A percentile compares a stretch with the other conserved stretches of the same genome.
These are phyloP conservation scores for Fusarium buxicola DNA, from an alignment of 2,329 filamentous ascomycete genomes.

Conservation along the genomic window DNA sequence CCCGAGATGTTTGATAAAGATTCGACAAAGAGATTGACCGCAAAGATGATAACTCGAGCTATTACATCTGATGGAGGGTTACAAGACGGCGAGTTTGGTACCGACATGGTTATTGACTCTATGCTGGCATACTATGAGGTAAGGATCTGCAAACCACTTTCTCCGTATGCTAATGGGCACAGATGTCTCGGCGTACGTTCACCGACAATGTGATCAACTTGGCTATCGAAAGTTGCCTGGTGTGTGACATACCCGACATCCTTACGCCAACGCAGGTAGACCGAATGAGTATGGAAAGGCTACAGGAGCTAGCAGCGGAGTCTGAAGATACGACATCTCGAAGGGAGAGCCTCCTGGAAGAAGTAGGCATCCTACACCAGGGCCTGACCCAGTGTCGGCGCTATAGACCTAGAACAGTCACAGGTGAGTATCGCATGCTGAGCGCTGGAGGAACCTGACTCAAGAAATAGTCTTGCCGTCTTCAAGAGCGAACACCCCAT, in stretches of 20 bases:
- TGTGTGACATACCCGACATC: slow-evolving; percentile 55
- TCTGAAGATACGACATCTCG: slow-evolving; percentile 6
- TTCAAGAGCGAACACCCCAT: not conserved
- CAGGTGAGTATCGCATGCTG: slow-evolving; percentile 4
- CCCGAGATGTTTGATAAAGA: slow-evolving; percentile 40
- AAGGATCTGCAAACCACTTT: not conserved
- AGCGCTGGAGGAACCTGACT: not conserved
- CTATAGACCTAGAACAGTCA: slow-evolving; percentile 21
- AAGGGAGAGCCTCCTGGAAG: slow-evolving; percentile 19
- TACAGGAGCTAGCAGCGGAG: slow-evolving; percentile 27
- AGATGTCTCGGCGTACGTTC: slow-evolving; percentile 59
- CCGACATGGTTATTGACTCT: slow-evolving; percentile 56
- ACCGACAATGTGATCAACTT: slow-evolving; percentile 62
- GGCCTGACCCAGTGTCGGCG: slow-evolving; percentile 17
- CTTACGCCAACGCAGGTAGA: slow-evolving; percentile 53
- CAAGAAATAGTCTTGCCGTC: slow-evolving; percentile 9
- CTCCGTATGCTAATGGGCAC: not conserved
- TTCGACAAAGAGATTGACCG: not conserved
- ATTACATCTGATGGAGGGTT: slow-evolving; percentile 18
- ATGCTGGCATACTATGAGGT: slow-evolving; percentile 60
- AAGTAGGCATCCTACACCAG: slow-evolving; percentile 21
- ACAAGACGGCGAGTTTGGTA: slow-evolving; percentile 49
- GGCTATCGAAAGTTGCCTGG: slow-evolving; percentile 61
- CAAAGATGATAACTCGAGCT: slow-evolving; percentile 10
- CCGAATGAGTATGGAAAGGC: slow-evolving; percentile 20